Evolutionary conservation across 345 rosid genomes (phyloP).

Genomic region (Boechera retrofracta): DNA sequence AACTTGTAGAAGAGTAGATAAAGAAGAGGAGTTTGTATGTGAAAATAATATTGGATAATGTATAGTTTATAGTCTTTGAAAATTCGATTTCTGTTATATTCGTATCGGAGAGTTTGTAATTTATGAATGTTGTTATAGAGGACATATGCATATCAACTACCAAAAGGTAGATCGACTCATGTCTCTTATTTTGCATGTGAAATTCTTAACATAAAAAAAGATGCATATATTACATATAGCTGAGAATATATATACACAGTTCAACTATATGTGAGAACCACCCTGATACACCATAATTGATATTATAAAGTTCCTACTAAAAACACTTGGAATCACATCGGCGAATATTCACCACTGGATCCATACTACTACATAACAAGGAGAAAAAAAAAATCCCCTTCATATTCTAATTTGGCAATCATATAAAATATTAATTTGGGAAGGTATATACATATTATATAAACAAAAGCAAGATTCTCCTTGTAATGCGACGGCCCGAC

Average conservation of each 20-base stretch:
- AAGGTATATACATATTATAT: constrained; percentile 30
- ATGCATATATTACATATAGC: neutral
- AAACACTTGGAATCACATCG: constrained; percentile 33
- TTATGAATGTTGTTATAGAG: neutral
- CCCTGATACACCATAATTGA: constrained; percentile 1
- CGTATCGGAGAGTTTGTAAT: neutral
- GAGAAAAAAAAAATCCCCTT: constrained; percentile 6
- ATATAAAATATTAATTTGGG: constrained; percentile 8
- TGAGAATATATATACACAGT: neutral
- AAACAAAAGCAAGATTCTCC: constrained; percentile 54
- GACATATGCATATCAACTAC: no score
- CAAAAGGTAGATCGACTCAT: no score
- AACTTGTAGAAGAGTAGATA: neutral
- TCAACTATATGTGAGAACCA: neutral
- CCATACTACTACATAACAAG: constrained; percentile 23
- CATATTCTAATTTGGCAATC: constrained; percentile 12
- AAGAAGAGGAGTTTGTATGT: neutral
- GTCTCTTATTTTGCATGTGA: no score
- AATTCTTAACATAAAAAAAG: neutral
- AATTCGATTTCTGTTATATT: neutral
- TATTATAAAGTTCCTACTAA: neutral
- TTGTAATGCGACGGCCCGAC: constrained; percentile 46
- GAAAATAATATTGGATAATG: neutral
- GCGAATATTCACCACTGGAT: constrained; percentile 40
- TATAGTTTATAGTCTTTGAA: neutral